Evolutionary conservation across 2,329 filamentous ascomycete species (phyloP).

Genomic region (Zymoseptoria tritici): DNA sequence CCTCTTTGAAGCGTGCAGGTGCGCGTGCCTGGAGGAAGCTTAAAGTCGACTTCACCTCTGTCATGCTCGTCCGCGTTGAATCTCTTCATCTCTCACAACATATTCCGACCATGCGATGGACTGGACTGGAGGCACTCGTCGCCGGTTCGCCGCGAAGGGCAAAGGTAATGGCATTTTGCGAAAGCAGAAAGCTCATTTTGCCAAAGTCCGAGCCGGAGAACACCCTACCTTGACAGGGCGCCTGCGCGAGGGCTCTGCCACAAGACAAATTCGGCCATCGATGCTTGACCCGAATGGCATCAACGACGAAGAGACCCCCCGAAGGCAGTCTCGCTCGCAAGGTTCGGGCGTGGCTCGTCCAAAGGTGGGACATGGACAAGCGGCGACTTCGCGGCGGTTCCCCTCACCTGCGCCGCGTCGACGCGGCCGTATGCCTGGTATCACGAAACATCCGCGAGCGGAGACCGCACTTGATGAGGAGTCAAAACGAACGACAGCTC

Average conservation of each 20-base stretch:
- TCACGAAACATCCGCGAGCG: neutral
- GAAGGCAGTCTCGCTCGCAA: neutral
- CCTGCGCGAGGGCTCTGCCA: constrained; percentile 7
- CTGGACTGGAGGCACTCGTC: constrained; percentile 41
- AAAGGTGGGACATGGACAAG: neutral
- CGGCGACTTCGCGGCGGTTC: neutral
- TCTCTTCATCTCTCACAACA: neutral
- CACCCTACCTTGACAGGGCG: constrained; percentile 8
- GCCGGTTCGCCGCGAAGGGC: constrained; percentile 23
- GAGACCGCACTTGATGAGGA: constrained; percentile 7
- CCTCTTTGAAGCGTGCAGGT: neutral
- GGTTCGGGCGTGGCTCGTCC: neutral
- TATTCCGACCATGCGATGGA: constrained; percentile 33
- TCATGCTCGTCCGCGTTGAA: neutral
- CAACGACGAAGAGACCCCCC: neutral
- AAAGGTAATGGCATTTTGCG: constrained; percentile 31
- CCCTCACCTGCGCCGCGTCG: neutral
- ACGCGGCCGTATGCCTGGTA: neutral
- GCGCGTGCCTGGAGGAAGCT: neutral
- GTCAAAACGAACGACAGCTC: constrained; percentile 14
- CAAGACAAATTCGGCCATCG: constrained; percentile 1
- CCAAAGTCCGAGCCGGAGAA: constrained; percentile 28
- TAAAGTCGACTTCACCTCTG: neutral
- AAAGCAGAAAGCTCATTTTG: constrained; percentile 42
- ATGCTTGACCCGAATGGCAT: neutral